Base-by-base conservation (phyloP, 192 early-diverging fungal species). In the Podila epigama region DNA sequence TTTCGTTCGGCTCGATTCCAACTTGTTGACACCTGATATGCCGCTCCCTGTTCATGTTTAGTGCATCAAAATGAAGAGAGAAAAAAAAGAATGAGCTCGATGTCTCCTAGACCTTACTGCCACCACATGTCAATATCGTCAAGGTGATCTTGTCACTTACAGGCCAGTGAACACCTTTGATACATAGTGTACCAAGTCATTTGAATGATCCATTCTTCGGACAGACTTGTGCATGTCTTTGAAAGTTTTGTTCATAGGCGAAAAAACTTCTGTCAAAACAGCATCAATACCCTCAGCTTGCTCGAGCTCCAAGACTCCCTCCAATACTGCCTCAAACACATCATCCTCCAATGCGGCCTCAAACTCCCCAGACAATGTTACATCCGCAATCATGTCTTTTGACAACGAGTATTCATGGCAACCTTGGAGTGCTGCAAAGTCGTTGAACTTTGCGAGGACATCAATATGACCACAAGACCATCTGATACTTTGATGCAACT, bases 141-240 rank as follows among this genome's bases (percentile, higher is more conserved):
- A 15, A 5, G 32, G 32, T 34, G 16, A 16, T 15, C 20, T 39
- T 35, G 39, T 41, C 57, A 59, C 57, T 59, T 59, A 59, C 57
- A 35, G 41, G 39, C 57, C 57, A 41, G 41, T 59, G 41, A 59
- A 59, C 57, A 59, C 57, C 57, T 59, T 59, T 39, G 57, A 59
- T 39, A 41, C 57, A 59, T 59, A 59, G 41, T 59, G 41, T n/a
- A 27, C 41, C 25, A 41, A 59, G 37, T 59, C n/a, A 59, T 25
- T 29, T 22, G 57, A 59, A 35, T 59, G 57, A 59, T 59, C 36
- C 57, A 41, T 59, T 25, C 25, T 27, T 35, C 57, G 35, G 41
- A 40, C 27, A 39, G 27, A 35, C 41, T 59, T 41, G 39, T 41
- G 22, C 57, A 59, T 59, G 25, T 59, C 57, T 41, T 59, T 39